Percentiles rank a stretch among this genome's conserved stretches.
These are phyloP conservation scores for Acanthamoeba triangularis DNA, from an alignment of 208 protist species.

Conservation along the genomic window DNA sequence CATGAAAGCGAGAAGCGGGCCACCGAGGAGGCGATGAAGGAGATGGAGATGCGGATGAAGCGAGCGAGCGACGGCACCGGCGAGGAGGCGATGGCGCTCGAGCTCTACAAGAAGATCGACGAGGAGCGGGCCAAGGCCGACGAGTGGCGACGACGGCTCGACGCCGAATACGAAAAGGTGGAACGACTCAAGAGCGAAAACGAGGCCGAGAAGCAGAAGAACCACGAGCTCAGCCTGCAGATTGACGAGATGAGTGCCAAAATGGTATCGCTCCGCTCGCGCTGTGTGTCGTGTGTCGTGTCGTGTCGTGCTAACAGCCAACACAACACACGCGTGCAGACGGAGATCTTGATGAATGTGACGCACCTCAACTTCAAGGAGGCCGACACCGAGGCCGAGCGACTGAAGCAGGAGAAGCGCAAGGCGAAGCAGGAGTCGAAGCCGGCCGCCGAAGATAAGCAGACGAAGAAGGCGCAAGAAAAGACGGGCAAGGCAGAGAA, in stretches of 20 bases:
- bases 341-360: conserved; percentile 25
- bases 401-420: conserved; percentile 7
- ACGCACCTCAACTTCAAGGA: conserved; percentile 30
- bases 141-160: background rate
- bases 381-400: background rate
- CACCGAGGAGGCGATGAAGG: background rate
- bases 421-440: background rate
- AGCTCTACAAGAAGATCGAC: background rate
- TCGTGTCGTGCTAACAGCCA: background rate
- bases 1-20: background rate
- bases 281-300: background rate
- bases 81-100: background rate
- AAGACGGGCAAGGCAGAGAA: background rate
- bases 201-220: background rate
- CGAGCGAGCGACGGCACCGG: background rate
- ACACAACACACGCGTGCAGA: background rate
- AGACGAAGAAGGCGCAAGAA: background rate
- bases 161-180: background rate
- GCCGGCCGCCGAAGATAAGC: background rate
- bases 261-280: background rate
- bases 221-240: background rate
- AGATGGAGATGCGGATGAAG: background rate
- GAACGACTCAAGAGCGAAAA: background rate
- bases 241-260: conserved; percentile 19
- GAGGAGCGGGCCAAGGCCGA: background rate